Base-by-base conservation (phyloP, 306 rosid genomes). In the Begonia loranthoides region DNA sequence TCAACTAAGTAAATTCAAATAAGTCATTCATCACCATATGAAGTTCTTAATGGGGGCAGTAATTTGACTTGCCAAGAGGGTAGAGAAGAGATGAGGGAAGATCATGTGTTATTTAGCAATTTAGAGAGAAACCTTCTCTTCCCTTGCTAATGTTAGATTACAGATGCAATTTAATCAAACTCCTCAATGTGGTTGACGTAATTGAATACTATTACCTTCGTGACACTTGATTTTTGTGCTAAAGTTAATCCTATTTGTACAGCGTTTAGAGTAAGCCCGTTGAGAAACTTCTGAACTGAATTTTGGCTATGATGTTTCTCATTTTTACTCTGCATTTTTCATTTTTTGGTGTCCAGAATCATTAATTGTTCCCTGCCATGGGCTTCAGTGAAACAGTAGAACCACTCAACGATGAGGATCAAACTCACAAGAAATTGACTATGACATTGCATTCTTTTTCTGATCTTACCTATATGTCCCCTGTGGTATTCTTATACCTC, bases 401-500 rank as follows among this genome's bases (percentile, higher is more conserved):
- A 22, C 55, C 51, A 40, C 34, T 45, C 44, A 50, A 56, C 24
- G 45, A 51, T 24, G 62, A 49, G 13, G 88, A 64, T 59, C 58
- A 50, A 61, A 50, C 41, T 66, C 49, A 55, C 44, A 65, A 45
- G 48, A 40, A 53, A 13, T 52, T 65, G 72, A 70, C 75, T 49
- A 54, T 92, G 55, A 71, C 82, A 48, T 56, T 45, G 57, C 96
- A 92, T 73, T 75, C 93, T 12, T 87, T 83, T 58, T 69, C 65
- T 56, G 79, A 92, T 68, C 68, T 92, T 24, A 46, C 65, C 14
- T 74, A 70, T 57, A 81, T 83, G 45, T 69, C 99, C 53, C 99
- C 96, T 0, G 69, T 78, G 68, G 82, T 86, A 46, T 92, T 92
- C 71, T 17, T 92, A 51, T 76, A 69, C 70, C 87, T 86, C 54